Percentiles rank a stretch among this genome's conserved stretches.
These are phyloP conservation scores for Fomitiporia mediterranea DNA, from an alignment of 1,284 basidiomycete species.

Conservation along the genomic window DNA sequence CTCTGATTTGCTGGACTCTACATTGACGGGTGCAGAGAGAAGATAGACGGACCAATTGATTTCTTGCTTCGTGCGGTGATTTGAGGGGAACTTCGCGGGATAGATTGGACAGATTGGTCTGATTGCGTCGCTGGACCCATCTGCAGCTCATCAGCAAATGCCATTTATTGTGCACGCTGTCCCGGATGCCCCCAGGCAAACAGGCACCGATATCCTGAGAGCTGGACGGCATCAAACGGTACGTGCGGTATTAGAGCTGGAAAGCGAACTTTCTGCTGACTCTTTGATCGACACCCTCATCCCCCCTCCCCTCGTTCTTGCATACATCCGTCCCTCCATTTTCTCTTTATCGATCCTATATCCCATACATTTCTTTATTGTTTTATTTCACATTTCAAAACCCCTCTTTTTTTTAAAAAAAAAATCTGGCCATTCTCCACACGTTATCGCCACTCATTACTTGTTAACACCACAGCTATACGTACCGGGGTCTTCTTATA, in stretches of 20 bases:
- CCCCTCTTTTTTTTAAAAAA: no score
- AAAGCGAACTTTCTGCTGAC: slow-evolving; percentile 3
- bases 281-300: background rate
- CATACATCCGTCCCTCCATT: background rate
- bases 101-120: background rate
- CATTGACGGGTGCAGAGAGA: no score
- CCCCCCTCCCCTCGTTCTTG: background rate
- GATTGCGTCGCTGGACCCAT: background rate
- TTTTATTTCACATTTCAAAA: no score
- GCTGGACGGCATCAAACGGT: slow-evolving; percentile 1
- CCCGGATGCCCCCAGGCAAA: background rate
- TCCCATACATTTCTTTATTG: no score
- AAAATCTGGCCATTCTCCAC: background rate
- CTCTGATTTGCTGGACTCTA: no score
- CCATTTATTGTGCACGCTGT: background rate
- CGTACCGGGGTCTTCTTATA: slow-evolving; percentile 1
- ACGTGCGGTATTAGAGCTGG: background rate
- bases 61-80: no score
- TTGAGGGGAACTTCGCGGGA: background rate
- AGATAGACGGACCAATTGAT: no score
- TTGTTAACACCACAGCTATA: background rate
- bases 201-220: background rate
- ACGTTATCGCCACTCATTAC: background rate
- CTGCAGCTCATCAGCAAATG: background rate
- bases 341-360: background rate